Base-by-base conservation (phyloP, 192 early-diverging fungal species). In the Umbelopsis sp. region DNA sequence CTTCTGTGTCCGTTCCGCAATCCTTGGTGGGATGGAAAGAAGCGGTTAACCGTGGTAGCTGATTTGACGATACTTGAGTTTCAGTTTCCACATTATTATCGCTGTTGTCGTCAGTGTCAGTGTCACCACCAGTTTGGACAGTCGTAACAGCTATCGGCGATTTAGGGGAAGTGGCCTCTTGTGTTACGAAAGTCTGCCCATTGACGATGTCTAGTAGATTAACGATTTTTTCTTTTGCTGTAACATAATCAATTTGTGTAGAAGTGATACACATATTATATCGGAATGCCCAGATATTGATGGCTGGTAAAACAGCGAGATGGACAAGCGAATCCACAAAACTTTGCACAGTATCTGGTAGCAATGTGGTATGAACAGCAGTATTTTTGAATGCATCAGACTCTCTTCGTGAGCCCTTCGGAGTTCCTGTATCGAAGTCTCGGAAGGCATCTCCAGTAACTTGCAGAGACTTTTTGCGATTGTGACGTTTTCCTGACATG, bases 341-440 rank as follows among this genome's bases (percentile, higher is more conserved):
- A 21, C 66, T 65, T 21, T 65, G 62, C 14, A 73, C 45, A 25
- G 71, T 52, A 16, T 73, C 71, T 34, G 71, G 47, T 29, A 73
- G 36, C 12, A 66, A 34, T 32, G 52, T 62, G 26, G 47, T 52
- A 38, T 73, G 45, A 17, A 50, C 45, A 17, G 69, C 56, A 32
- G 56, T 62, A 20, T 62, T 11, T 34, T 62, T 62, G 56, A 62
- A 62, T 9, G 29, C 24, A 34, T 62, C 56, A 6, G 56, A 62
- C 2, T 34, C 56, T 62, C 56, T 62, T 34, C 56, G 56, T 12
- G 56, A 62, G 2, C 56, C 56, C 31, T 62, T 62, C n/a, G 56
- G 31, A 32, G 56, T 62, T 11, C 31, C 56, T 20, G 56, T 62
- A 62, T 62, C 56, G n/a, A 62, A 62, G 12, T 62, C 56, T 12